A percentile compares a stretch with the other conserved stretches of the same genome.
phyloP scores from a whole-genome alignment of 2,329 filamentous ascomycete species.

The Neonectria punicea region DNA sequence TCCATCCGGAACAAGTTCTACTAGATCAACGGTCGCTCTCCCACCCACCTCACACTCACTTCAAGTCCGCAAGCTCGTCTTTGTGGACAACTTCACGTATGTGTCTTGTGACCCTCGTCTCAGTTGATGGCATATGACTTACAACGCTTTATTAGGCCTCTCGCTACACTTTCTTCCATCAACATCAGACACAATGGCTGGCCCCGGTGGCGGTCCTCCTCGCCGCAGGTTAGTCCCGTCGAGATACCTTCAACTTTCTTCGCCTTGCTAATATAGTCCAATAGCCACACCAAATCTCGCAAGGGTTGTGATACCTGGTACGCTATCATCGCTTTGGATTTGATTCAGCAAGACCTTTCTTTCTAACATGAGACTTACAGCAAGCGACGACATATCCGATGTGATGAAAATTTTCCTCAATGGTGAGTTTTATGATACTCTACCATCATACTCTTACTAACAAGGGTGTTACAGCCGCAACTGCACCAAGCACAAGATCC shows the following conservation, averaged over 20 bases:
- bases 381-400: slow-evolving; percentile 96
- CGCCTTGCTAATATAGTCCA: slow-evolving; percentile 29
- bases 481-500: slow-evolving; percentile 98
- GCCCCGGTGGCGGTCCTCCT: slow-evolving; percentile 93
- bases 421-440: slow-evolving; percentile 69
- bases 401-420: slow-evolving; percentile 97
- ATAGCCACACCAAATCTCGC: slow-evolving; percentile 96
- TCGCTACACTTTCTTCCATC: slow-evolving; percentile 49
- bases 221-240: slow-evolving; percentile 66
- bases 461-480: slow-evolving; percentile 76
- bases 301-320: slow-evolving; percentile 97
- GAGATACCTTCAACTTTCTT: slow-evolving; percentile 24
- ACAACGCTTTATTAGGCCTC: slow-evolving; percentile 35
- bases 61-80: slow-evolving; percentile 45
- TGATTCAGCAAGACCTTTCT: not conserved
- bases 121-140: slow-evolving; percentile 22
- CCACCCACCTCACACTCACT: slow-evolving; percentile 51
- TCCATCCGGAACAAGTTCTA: slow-evolving; percentile 28
- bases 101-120: slow-evolving; percentile 24
- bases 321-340: slow-evolving; percentile 35
- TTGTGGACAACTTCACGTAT: slow-evolving; percentile 47
- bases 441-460: not conserved
- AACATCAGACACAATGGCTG: slow-evolving; percentile 74
- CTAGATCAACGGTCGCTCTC: slow-evolving; percentile 29
- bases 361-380: slow-evolving; percentile 46